Evolutionary conservation across 2,329 filamentous ascomycete species (phyloP).

Genomic region (Fusarium protoensiforme): DNA sequence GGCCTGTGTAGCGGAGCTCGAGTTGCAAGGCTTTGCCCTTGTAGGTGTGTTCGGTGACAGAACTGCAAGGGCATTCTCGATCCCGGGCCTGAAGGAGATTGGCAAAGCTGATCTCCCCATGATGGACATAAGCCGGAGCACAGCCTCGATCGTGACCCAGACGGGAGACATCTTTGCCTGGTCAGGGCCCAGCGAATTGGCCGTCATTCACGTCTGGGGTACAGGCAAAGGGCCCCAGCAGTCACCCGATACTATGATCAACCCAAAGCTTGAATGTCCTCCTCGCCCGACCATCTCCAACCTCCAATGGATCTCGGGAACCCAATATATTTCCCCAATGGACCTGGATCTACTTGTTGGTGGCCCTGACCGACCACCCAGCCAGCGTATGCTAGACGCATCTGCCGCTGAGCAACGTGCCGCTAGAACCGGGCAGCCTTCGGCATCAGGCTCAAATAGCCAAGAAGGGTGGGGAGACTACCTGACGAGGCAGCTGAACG

Average conservation of each 20-base stretch:
- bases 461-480: conserved; percentile 81
- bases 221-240: conserved; percentile 72
- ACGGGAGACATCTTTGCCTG: conserved; percentile 88
- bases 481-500: conserved; percentile 86
- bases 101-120: conserved; percentile 73
- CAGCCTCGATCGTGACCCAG: conserved; percentile 75
- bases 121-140: conserved; percentile 79
- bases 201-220: conserved; percentile 87
- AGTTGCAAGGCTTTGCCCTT: conserved; percentile 80
- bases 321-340: conserved; percentile 85
- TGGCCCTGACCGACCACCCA: conserved; percentile 86
- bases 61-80: conserved; percentile 80
- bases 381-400: conserved; percentile 87
- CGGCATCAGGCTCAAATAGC: conserved; percentile 44
- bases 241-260: conserved; percentile 79
- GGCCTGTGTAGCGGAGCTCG: conserved; percentile 79
- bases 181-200: conserved; percentile 88
- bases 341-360: conserved; percentile 94
- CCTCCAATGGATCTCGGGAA: conserved; percentile 95
- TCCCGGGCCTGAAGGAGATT: conserved; percentile 91
- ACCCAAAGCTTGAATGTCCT: conserved; percentile 78
- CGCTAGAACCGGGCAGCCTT: conserved; percentile 51
- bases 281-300: conserved; percentile 93
- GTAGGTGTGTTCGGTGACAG: conserved; percentile 89
- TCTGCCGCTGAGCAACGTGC: conserved; percentile 79